Percentiles rank a stretch among this genome's conserved stretches.
Conservation (phyloP, 164 flowering plant genomes). For the Cinnamomum chago region DNA sequence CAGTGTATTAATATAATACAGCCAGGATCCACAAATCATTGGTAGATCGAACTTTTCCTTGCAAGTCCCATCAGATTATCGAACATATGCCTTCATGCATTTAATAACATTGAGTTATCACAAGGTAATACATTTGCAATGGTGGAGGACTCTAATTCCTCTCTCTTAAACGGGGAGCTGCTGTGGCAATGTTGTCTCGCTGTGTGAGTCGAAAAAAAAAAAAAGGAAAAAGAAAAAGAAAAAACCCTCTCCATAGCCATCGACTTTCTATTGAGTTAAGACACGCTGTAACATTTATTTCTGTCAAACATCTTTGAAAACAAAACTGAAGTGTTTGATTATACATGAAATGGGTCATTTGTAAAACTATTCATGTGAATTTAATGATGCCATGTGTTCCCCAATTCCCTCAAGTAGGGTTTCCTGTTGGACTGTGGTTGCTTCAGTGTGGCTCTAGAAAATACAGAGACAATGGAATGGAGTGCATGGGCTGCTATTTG, state of each 20-base stretch:
- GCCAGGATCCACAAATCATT: not conserved
- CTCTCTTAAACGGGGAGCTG: not conserved
- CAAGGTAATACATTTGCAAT: no score
- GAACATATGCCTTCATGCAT: no score
- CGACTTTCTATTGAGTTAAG: not conserved
- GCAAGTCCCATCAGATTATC: no score
- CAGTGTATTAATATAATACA: no score
- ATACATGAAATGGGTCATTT: conserved; percentile 20
- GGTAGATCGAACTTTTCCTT: no score
- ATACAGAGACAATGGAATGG: conserved; percentile 35
- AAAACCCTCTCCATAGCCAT: not conserved
- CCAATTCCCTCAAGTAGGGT: not conserved
- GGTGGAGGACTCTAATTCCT: no score
- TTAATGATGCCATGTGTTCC: not conserved
- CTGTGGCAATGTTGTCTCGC: not conserved
- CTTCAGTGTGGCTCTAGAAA: conserved; percentile 33
- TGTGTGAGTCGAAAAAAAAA: not conserved
- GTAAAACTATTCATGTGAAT: conserved; percentile 1
- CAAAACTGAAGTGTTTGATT: not conserved
- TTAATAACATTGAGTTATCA: no score
- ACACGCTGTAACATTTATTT: not conserved
- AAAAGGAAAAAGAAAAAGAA: no score
- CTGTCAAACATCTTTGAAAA: not conserved
- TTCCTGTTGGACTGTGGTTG: conserved; percentile 4
- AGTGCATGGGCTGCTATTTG: conserved; percentile 48